Evolutionary conservation across 2,329 filamentous ascomycete genomes (phyloP).

Genomic region (Ophiostoma sp.): DNA sequence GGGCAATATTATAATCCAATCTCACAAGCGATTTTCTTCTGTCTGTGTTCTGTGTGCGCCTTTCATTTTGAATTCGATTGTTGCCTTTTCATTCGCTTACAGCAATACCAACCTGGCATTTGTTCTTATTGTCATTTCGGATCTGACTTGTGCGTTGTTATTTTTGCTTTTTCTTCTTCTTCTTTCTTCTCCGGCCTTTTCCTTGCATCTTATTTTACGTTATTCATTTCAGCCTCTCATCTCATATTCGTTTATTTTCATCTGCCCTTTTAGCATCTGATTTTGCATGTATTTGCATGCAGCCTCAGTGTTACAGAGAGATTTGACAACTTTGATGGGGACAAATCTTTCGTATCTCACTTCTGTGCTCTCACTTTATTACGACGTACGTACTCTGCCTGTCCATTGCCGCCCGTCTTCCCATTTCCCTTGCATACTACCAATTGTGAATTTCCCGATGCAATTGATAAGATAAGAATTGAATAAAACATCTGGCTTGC

Average conservation of each 20-base stretch:
- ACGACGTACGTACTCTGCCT: background rate
- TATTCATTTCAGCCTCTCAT: background rate
- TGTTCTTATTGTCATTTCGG: constrained; percentile 3
- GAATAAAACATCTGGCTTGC: background rate
- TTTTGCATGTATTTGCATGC: background rate
- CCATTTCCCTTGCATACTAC: background rate
- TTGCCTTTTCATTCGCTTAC: background rate
- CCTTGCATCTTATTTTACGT: background rate
- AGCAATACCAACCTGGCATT: background rate
- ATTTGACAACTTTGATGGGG: background rate
- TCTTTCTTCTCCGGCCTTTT: background rate
- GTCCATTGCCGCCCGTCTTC: background rate
- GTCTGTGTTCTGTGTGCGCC: background rate
- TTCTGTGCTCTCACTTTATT: background rate
- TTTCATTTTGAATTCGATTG: background rate
- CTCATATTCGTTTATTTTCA: background rate
- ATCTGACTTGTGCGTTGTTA: background rate
- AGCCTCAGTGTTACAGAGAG: background rate
- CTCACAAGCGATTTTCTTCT: background rate
- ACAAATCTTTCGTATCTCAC: background rate
- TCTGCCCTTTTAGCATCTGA: background rate
- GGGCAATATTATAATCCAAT: background rate
- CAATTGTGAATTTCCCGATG: background rate
- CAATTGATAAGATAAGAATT: background rate
- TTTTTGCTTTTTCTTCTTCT: background rate